Conservation (phyloP, 129 eudicot genomes). For the Helianthus tuberosus region DNA sequence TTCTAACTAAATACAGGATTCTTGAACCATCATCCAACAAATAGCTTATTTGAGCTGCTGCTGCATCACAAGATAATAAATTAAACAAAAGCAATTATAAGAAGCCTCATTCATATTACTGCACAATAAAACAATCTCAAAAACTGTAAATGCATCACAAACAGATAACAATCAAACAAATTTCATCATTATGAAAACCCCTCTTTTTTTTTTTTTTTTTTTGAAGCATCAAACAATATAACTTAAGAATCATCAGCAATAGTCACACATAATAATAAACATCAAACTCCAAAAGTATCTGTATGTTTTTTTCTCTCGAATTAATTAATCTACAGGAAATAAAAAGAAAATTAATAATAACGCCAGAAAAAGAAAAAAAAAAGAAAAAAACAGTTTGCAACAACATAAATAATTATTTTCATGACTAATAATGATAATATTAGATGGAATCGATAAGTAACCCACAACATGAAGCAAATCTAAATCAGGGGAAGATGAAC, state of each 20-base stretch:
- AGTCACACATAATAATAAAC: not conserved
- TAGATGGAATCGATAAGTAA: too few relatives aligned
- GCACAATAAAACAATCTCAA: not conserved
- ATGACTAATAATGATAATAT: too few relatives aligned
- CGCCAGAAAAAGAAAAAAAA: too few relatives aligned
- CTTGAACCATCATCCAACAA: constrained; percentile 1
- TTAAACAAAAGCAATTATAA: constrained; percentile 1
- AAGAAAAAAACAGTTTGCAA: not conserved
- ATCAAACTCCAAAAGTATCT: not conserved
- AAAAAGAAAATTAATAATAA: not conserved
- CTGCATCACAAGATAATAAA: constrained; percentile 31
- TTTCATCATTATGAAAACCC: not conserved
- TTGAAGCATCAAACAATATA: too few relatives aligned
- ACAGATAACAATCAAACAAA: too few relatives aligned
- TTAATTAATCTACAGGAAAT: not conserved
- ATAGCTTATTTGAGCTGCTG: constrained; percentile 10
- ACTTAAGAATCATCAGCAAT: constrained; percentile 11
- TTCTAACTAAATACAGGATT: constrained; percentile 15
- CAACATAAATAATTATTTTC: too few relatives aligned
- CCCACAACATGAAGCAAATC: too few relatives aligned
- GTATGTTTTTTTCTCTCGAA: too few relatives aligned
- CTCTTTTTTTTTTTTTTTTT: too few relatives aligned
- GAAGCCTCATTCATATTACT: not conserved
- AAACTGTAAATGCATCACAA: too few relatives aligned
- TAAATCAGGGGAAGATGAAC: not conserved